Evolutionary conservation across 2,329 filamentous ascomycete genomes (phyloP).

Genomic region (Xylaria sp.): DNA sequence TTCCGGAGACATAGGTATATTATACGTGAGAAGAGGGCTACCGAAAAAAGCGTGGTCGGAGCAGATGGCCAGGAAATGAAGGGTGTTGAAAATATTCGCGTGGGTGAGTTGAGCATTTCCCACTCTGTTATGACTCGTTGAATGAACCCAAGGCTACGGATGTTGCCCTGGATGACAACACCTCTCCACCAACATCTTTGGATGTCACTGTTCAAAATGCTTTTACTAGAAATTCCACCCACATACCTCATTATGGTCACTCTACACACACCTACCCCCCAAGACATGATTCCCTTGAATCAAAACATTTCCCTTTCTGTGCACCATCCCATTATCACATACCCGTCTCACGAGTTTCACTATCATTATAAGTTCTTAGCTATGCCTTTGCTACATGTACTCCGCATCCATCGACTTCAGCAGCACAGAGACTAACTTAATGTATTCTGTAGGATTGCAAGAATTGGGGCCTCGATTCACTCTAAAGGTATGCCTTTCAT

Average conservation of each 20-base stretch:
- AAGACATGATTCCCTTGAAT: background rate
- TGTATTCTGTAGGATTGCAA: constrained; percentile 71
- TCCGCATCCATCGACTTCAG: background rate
- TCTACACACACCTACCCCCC: background rate
- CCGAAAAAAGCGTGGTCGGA: constrained; percentile 86
- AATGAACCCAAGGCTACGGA: background rate
- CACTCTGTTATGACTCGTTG: background rate
- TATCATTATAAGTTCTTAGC: no score
- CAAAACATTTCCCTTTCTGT: background rate
- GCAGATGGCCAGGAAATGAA: constrained; percentile 84
- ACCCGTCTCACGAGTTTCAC: background rate
- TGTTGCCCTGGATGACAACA: background rate
- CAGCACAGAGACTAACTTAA: constrained; percentile 28
- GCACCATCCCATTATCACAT: background rate
- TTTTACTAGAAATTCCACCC: background rate
- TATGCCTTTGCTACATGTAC: background rate
- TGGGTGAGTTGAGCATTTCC: constrained; percentile 50
- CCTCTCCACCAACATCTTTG: background rate
- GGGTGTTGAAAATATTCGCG: constrained; percentile 85
- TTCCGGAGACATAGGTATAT: constrained; percentile 89
- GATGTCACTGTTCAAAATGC: background rate
- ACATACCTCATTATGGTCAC: background rate
- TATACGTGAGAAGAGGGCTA: constrained; percentile 86
- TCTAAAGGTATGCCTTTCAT: constrained; percentile 75
- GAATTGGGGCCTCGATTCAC: constrained; percentile 83